Base-by-base conservation (phyloP, 345 rosid species). In the Euphorbia pulcherrima region DNA sequence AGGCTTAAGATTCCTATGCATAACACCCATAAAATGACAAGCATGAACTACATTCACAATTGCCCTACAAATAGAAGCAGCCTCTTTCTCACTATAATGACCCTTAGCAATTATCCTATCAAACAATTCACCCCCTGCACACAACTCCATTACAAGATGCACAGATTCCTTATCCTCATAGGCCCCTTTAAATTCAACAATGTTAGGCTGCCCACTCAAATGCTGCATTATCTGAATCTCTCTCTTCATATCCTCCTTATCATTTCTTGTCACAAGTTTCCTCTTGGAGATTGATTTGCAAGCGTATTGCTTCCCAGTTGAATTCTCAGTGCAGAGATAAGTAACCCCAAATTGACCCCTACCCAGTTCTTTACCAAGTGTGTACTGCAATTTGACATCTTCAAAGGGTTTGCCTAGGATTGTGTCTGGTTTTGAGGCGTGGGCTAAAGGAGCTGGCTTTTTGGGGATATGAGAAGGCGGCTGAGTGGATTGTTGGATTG, bases 261-360 rank as follows among this genome's bases (percentile, higher is more conserved):
- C 78, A 39, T 50, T 75, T 61, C 40, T 75, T 46, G 65, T 69
- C 20, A 69, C 66, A 27, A 75, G 70, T 54, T 75, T 75, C 62
- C 74, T 75, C 70, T 75, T 75, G 21, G 74, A 69, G 5, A 75
- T 75, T 24, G 78, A 75, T 60, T 75, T 75, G 62, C 78, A 75
- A 28, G 78, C 78, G 41, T 69, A 75, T 13, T 6, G 44, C 54
- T 58, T 64, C 9, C 78, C 74, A 5, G 74, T 69, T 39, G 74
- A 64, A 50, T 62, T 75, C 70, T 75, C 78, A 8, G 33, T 70
- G 23, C 48, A 82, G 23, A 71, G 65, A 60, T 68, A 69, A 57
- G 78, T 75, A 26, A 75, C 70, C n/a, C 78, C 78, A 69, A 75
- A 75, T 37, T 75, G 78, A 16, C 78, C 78, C 39, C 78, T 69